phyloP scores from a whole-genome alignment of 441 rosid species.

The Breynia disticha region DNA sequence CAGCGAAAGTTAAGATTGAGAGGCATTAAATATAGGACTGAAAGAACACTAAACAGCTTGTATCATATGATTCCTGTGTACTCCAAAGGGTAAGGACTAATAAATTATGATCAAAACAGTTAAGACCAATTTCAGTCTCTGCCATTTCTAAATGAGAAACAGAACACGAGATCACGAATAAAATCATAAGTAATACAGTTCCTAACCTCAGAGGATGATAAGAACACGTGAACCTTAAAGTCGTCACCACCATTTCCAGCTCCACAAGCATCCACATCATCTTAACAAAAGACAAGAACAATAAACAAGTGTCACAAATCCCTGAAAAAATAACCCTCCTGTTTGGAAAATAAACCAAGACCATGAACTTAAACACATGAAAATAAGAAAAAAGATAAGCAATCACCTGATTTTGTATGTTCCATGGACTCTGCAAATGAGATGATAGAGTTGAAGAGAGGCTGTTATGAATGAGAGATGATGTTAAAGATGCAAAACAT shows the following conservation, averaged over 20 bases:
- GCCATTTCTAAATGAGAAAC: too few species aligned
- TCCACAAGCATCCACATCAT: conserved; percentile 19
- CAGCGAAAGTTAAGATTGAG: too few species aligned
- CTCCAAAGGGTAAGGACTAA: too few species aligned
- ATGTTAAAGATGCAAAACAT: too few species aligned
- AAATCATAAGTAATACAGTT: not conserved
- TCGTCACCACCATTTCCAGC: conserved; percentile 21
- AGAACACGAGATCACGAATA: too few species aligned
- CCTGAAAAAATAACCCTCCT: conserved; percentile 3
- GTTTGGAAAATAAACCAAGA: not conserved
- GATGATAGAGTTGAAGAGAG: too few species aligned
- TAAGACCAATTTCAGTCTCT: too few species aligned
- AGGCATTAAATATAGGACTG: too few species aligned
- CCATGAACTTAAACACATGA: not conserved
- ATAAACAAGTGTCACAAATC: not conserved
- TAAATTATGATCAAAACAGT: too few species aligned
- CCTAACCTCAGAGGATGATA: conserved; percentile 56
- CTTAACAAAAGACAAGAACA: conserved; percentile 12
- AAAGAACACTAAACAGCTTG: too few species aligned
- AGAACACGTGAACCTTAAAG: conserved; percentile 46
- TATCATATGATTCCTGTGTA: too few species aligned
- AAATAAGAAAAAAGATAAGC: not conserved
- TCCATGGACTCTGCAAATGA: conserved; percentile 7
- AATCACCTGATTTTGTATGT: conserved; percentile 20
- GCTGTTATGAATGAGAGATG: too few species aligned